Percentiles rank a stretch among this genome's conserved stretches.
phyloP scores from a whole-genome alignment of 345 rosid genomes.

The Citrus trifoliata region DNA sequence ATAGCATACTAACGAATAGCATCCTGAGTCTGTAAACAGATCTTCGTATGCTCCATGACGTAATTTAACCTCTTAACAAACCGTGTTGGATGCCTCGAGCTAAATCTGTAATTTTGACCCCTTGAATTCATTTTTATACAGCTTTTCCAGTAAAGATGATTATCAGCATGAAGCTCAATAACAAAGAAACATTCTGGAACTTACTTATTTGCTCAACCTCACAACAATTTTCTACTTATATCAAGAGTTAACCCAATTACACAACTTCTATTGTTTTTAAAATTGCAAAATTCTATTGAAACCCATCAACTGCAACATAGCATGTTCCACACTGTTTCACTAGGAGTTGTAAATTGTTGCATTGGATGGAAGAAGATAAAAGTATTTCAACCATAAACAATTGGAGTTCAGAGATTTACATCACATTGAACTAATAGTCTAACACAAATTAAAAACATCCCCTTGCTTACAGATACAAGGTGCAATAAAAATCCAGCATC shows the following conservation, averaged over 20 bases:
- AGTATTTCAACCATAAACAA: not conserved
- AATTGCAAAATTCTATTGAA: not conserved
- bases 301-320: not conserved
- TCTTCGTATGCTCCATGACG: not conserved
- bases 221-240: not conserved
- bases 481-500: not conserved
- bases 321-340: not conserved
- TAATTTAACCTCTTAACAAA: not conserved
- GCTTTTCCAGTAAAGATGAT: not conserved
- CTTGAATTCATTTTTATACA: not conserved
- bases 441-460: not conserved
- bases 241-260: not conserved
- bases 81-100: not conserved
- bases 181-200: not conserved
- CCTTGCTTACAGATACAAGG: not conserved
- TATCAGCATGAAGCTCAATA: not conserved
- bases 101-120: not conserved
- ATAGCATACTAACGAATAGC: not conserved
- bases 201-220: not conserved
- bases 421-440: not conserved
- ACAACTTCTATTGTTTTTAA: not conserved
- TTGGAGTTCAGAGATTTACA: not conserved
- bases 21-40: not conserved
- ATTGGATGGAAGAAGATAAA: not conserved
- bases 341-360: not conserved